phyloP scores from a whole-genome alignment of 805 yeast species.

The Debaryomyces prosopidis region DNA sequence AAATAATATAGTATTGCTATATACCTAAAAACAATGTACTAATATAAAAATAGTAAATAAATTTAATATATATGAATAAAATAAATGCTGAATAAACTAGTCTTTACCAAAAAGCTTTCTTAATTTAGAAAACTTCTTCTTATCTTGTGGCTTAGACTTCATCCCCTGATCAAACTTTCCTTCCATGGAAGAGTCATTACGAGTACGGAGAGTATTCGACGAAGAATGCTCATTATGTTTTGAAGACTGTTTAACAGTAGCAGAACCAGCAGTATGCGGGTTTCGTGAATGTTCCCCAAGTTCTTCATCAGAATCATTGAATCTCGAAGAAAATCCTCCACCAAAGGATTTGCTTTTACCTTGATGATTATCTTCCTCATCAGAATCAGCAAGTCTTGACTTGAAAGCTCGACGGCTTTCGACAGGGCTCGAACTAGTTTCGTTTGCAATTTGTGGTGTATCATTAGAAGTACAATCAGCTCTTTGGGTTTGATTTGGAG shows the following conservation, averaged over 20 bases:
- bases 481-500: not conserved
- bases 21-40: not conserved
- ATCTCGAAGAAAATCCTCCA: conserved; percentile 24
- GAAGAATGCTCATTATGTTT: too few species aligned
- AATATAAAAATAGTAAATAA: not conserved
- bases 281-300: not conserved
- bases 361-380: conserved; percentile 44
- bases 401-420: conserved; percentile 24
- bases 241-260: too few species aligned
- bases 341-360: not conserved
- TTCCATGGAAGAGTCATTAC: not conserved
- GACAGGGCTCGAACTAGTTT: not conserved
- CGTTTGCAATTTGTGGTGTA: not conserved
- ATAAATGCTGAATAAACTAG: conserved; percentile 1
- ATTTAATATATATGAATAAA: not conserved
- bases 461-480: not conserved
- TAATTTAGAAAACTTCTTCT: conserved; percentile 38
- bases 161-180: not conserved
- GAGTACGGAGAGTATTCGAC: too few species aligned
- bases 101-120: conserved; percentile 41
- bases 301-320: conserved; percentile 32
- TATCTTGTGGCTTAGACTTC: conserved; percentile 22
- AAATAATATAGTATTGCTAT: not conserved
- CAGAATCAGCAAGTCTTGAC: conserved; percentile 65
- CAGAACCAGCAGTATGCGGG: not conserved